These are phyloP conservation scores for Aphanomyces euteiches DNA, from an alignment of 352 stramenopile genomes.

Conservation along the genomic window DNA sequence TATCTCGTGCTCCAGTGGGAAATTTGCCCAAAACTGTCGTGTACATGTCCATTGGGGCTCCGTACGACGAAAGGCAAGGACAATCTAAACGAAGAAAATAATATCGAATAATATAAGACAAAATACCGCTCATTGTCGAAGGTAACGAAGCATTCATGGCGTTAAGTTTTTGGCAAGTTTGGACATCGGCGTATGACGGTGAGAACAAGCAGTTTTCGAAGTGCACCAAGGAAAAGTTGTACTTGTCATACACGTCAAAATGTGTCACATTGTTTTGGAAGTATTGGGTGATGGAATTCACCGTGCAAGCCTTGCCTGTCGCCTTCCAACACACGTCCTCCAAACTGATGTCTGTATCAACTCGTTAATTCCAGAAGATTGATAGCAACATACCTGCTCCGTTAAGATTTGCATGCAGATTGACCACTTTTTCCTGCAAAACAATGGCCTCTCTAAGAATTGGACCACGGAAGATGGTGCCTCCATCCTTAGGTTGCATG, in stretches of 20 bases:
- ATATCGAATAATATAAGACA: background rate
- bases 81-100: constrained; percentile 38
- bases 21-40: constrained; percentile 55
- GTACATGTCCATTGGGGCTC: constrained; percentile 51
- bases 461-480: constrained; percentile 37
- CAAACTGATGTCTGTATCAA: constrained; percentile 31
- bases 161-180: constrained; percentile 43
- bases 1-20: constrained; percentile 32
- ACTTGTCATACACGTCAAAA: constrained; percentile 54
- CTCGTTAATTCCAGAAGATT: background rate
- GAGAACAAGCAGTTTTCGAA: constrained; percentile 47
- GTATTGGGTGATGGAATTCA: constrained; percentile 62
- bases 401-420: constrained; percentile 10
- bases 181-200: constrained; percentile 43
- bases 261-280: constrained; percentile 59
- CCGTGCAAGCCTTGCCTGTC: constrained; percentile 50
- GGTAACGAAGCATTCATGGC: constrained; percentile 35
- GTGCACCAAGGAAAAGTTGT: constrained; percentile 43
- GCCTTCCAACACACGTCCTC: constrained; percentile 53
- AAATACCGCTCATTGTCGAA: constrained; percentile 41
- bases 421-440: constrained; percentile 41
- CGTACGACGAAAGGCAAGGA: constrained; percentile 59
- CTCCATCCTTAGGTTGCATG: constrained; percentile 51
- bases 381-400: constrained; percentile 12
- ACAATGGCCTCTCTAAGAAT: constrained; percentile 50